Evolutionary conservation across 2,329 filamentous ascomycete species (phyloP), one percentile per base, ranked within the genome.

Genomic region (Hypomyces rosellus): DNA sequence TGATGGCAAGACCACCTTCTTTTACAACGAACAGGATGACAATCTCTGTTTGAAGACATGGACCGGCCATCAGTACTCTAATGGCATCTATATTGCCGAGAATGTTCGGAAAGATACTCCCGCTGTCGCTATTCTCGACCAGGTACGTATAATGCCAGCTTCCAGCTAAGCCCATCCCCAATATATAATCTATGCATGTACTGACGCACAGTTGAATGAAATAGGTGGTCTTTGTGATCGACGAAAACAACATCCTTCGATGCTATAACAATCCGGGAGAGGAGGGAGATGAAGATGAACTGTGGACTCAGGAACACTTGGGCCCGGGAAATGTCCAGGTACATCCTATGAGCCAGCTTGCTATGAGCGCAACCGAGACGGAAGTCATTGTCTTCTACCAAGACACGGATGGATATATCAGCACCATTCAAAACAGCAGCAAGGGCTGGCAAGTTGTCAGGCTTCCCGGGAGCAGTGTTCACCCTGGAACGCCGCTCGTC

Each of bases 151-250:
- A 30, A 30, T 3, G 25, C 25, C 9, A 6, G 3, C 25, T 11
- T 11, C 9, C 25, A 11, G 25, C 6, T 8, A 30, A 30, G 9
- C 25, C 9, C 6, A 3, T 30, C 6, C 6, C 8, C 25, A 30
- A 5, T 30, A n/a, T 13, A 1, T 11, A 37, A 43, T n/a, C 3
- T 5, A n/a, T 7, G 25, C 6, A 11, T 30, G 9, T 7, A 6
- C 25, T 30, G 9, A 30, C 9, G 9, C 6, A 11, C 4, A 11
- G 6, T 30, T 30, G 25, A 30, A 30, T 30, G 25, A 30, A 30
- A 30, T 8, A 51, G 49, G 43, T 13, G 20, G n/a, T 51, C 4
- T 51, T 47, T 25, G 39, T n/a, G 7, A 40, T 47, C 1, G 22
- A 34, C 2, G 14, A 43, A 1, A 5, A 20, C 4, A 2, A 51